Evolutionary conservation across 306 rosid species (phyloP), one percentile per base, ranked within the genome.

Genomic region (Lathyrus aphaca): DNA sequence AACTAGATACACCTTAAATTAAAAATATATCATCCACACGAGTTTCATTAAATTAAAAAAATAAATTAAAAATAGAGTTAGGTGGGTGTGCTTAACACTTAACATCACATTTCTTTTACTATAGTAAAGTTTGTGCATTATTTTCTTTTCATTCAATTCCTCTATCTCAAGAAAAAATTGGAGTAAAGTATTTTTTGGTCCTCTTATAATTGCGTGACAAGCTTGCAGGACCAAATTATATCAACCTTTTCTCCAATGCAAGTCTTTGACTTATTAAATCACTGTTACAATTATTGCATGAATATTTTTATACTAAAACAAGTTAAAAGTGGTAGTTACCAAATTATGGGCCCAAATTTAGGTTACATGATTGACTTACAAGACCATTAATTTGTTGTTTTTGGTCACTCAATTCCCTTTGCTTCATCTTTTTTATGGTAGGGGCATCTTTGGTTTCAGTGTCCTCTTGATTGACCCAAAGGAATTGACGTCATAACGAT

Each of bases 401-500:
- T 43, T 1, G 17, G 10, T 40, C 7, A 16, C 55, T 38, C 42
- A 5, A 11, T 37, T 70, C 72, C 25, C 35, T 11, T 18, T 67
- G 74, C 74, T 64, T 79, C 45, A 65, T 66, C 55, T 59, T 53
- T 62, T 69, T 43, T 51, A 59, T 59, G 63, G 72, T 66, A 46
- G 53, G 70, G 71, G 71, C n/a, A 69, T 79, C 83, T 79, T 84
- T 74, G 79, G 81, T 81, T 89, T 86, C 90, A 72, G 96, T 83
- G 92, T 83, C 76, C 77, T 78, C 78, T 79, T 57, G 7, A 75
- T 65, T 85, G 89, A 82, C 74, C 78, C 85, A 76, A 84, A 57
- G 82, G 69, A 78, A 79, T 74, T 46, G 81, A 66, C 83, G 71
- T 45, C 65, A 81, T 64, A 79, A 81, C 63, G 30, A 79, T 55